Percentiles rank a stretch among this genome's conserved stretches.
phyloP scores from a whole-genome alignment of 2,329 filamentous ascomycete species.

The Rhynchosporium graminicola region DNA sequence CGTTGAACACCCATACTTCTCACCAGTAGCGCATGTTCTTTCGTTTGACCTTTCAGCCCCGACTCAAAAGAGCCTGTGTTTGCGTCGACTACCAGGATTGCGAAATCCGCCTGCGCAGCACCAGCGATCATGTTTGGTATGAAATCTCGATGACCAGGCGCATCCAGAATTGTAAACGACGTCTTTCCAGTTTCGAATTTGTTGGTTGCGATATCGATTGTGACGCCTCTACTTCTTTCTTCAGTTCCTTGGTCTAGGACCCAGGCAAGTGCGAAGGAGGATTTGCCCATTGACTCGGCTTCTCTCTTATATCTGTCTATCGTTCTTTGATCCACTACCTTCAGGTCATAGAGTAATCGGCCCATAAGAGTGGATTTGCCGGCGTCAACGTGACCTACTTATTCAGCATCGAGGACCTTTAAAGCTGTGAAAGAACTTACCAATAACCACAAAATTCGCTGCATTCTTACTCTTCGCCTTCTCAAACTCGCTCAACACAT shows the following conservation, averaged over 20 bases:
- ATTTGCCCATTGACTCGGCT: slow-evolving; percentile 88
- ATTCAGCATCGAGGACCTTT: slow-evolving; percentile 12
- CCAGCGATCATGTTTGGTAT: slow-evolving; percentile 99
- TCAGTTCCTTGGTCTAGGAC: slow-evolving; percentile 91
- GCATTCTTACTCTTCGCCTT: slow-evolving; percentile 75
- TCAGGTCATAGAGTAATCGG: slow-evolving; percentile 83
- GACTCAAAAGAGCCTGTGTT: slow-evolving; percentile 90
- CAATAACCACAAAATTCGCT: slow-evolving; percentile 90
- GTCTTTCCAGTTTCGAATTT: slow-evolving; percentile 88
- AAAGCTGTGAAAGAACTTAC: slow-evolving; percentile 46
- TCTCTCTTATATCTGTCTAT: slow-evolving; percentile 87
- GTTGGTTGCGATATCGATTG: slow-evolving; percentile 94
- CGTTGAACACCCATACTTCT: slow-evolving; percentile 88
- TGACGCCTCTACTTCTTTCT: slow-evolving; percentile 86
- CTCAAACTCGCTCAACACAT: slow-evolving; percentile 80
- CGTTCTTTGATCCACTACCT: slow-evolving; percentile 83
- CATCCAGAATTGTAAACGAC: slow-evolving; percentile 90
- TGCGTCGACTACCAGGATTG: slow-evolving; percentile 90
- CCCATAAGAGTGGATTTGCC: slow-evolving; percentile 99
- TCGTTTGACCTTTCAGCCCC: slow-evolving; percentile 88
- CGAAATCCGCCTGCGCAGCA: slow-evolving; percentile 93
- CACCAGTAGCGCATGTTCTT: slow-evolving; percentile 87
- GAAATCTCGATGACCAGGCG: slow-evolving; percentile 92
- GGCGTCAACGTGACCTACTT: slow-evolving; percentile 86
- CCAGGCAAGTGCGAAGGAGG: slow-evolving; percentile 95